Conservation (phyloP, 768 basidiomycete species). For the Termitomyces sp. region DNA sequence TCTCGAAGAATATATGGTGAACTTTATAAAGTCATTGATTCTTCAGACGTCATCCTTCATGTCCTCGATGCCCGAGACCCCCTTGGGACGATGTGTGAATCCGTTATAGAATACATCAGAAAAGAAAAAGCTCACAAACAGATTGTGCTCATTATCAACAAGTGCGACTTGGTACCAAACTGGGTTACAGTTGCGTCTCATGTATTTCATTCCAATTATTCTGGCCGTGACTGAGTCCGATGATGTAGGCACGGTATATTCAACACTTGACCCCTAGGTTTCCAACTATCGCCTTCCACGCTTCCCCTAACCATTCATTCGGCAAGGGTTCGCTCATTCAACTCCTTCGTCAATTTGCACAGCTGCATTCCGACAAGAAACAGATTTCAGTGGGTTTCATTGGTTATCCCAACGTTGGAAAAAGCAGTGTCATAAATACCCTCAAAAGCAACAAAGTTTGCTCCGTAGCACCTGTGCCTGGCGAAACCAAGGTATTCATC, state of each 20-base stretch:
- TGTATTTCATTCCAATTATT: constrained; percentile 1
- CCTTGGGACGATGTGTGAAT: constrained; percentile 91
- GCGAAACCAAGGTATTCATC: constrained; percentile 80
- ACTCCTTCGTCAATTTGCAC: constrained; percentile 92
- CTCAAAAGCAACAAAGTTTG: constrained; percentile 98
- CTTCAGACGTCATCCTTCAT: constrained; percentile 93
- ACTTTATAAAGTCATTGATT: constrained; percentile 98
- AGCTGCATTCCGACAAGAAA: constrained; percentile 97
- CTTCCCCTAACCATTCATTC: constrained; percentile 97
- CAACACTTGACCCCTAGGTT: constrained; percentile 92
- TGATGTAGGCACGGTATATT: constrained; percentile 81
- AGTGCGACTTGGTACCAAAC: constrained; percentile 96
- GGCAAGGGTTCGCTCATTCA: constrained; percentile 98
- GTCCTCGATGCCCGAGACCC: constrained; percentile 95
- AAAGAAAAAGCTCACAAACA: constrained; percentile 99
- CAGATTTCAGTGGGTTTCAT: constrained; percentile 98
- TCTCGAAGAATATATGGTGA: constrained; percentile 96
- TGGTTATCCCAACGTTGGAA: constrained; percentile 98
- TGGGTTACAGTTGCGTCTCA: constrained; percentile 86
- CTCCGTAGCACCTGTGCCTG: constrained; percentile 92
- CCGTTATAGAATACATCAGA: constrained; percentile 84
- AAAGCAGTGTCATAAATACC: constrained; percentile 96
- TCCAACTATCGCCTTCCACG: constrained; percentile 97
- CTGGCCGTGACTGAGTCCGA: not conserved
- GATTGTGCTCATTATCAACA: constrained; percentile 94